Evolutionary conservation across 306 rosid genomes (phyloP).

Genomic region (Sechiopsis laciniata): DNA sequence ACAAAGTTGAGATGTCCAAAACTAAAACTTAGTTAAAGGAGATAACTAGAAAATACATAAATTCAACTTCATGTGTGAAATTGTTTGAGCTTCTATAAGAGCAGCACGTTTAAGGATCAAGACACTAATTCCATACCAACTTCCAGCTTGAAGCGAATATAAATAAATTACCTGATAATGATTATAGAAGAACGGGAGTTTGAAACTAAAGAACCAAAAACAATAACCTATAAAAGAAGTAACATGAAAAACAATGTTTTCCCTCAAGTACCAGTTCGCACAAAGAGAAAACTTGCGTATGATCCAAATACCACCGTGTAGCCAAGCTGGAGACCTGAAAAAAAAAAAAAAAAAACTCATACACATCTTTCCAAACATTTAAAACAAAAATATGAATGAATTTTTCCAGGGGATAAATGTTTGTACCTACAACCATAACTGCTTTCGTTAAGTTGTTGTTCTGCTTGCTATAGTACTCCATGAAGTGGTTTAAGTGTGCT

Average conservation of each 20-base stretch:
- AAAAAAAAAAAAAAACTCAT: background rate
- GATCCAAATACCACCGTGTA: constrained; percentile 89
- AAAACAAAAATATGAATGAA: background rate
- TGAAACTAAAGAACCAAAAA: background rate
- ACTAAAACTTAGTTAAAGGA: constrained; percentile 1
- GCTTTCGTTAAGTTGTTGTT: constrained; percentile 60
- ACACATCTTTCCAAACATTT: background rate
- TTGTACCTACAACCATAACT: constrained; percentile 52
- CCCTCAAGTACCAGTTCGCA: constrained; percentile 67
- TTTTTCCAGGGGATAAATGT: constrained; percentile 13
- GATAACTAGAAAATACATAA: background rate
- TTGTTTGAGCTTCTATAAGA: constrained; percentile 5
- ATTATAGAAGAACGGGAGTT: background rate
- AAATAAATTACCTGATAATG: constrained; percentile 1
- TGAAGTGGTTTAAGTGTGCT: constrained; percentile 91
- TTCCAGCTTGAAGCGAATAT: background rate
- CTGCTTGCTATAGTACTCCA: constrained; percentile 65
- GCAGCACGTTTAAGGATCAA: background rate
- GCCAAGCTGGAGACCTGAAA: constrained; percentile 86
- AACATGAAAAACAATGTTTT: background rate
- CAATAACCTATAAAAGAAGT: background rate
- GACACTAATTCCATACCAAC: background rate
- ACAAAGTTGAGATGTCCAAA: background rate
- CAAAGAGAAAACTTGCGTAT: constrained; percentile 84
- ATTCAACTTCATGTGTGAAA: background rate